Percentiles rank a stretch among this genome's conserved stretches.
Conservation (phyloP, 192 early-diverging fungal genomes). For the Backusella australiensis region DNA sequence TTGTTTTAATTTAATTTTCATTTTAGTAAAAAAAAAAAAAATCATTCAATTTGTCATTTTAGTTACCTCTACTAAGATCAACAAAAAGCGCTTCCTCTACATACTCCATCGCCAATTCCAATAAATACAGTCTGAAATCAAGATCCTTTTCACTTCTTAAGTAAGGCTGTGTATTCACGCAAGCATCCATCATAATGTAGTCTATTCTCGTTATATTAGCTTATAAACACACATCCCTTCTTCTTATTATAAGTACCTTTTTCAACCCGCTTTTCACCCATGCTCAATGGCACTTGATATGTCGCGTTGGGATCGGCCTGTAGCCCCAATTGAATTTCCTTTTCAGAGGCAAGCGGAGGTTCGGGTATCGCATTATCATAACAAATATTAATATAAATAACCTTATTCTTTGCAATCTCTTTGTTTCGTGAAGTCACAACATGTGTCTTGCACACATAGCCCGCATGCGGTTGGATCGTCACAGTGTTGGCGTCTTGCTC, state of each 20-base stretch:
- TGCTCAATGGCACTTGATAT: slow-evolving; percentile 65
- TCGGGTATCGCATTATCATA: slow-evolving; percentile 52
- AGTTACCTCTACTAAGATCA: slow-evolving; percentile 57
- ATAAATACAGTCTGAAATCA: slow-evolving; percentile 66
- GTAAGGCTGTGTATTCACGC: slow-evolving; percentile 56
- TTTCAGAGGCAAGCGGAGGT: slow-evolving; percentile 51
- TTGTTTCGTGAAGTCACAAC: not conserved
- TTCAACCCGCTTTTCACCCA: slow-evolving; percentile 51
- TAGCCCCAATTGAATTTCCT: slow-evolving; percentile 63
- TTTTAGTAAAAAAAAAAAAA: not conserved
- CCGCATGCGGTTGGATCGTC: slow-evolving; percentile 17
- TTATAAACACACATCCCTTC: too few relatives aligned
- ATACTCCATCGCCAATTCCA: slow-evolving; percentile 65
- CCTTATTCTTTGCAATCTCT: slow-evolving; percentile 17
- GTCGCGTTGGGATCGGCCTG: slow-evolving; percentile 54
- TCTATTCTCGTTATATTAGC: slow-evolving; percentile 18
- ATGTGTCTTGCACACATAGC: slow-evolving; percentile 23
- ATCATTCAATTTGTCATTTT: not conserved
- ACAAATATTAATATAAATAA: slow-evolving; percentile 69
- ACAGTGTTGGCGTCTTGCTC: slow-evolving; percentile 6
- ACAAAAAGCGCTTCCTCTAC: slow-evolving; percentile 62
- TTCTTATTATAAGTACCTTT: not conserved
- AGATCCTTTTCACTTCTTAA: slow-evolving; percentile 52
- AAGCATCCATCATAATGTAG: slow-evolving; percentile 67
- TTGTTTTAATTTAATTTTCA: slow-evolving; percentile 9